Conservation (phyloP, 2,329 filamentous ascomycete species). For the Tolypocladium endophyticum region DNA sequence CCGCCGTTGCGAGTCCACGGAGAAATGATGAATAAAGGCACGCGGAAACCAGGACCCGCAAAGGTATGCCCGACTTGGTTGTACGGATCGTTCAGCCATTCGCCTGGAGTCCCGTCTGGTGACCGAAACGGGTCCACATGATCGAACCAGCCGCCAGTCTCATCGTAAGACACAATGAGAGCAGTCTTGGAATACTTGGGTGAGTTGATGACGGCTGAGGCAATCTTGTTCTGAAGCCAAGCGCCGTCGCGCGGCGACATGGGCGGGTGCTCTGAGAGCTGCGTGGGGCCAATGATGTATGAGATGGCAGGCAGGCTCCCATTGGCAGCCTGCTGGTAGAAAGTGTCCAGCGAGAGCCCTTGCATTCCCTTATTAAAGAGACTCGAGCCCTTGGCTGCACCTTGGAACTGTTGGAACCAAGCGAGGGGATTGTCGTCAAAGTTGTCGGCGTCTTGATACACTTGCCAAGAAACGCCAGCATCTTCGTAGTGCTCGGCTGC, state of each 20-base stretch:
- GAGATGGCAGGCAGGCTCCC: constrained; percentile 40
- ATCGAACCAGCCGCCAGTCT: constrained; percentile 44
- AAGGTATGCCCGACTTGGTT: constrained; percentile 24
- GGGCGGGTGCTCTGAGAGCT: constrained; percentile 43
- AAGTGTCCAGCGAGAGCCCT: constrained; percentile 34
- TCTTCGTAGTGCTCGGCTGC: constrained; percentile 36
- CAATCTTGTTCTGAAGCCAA: constrained; percentile 42
- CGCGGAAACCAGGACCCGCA: constrained; percentile 28
- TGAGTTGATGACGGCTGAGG: constrained; percentile 37
- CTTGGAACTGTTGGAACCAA: constrained; percentile 42
- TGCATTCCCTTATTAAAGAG: constrained; percentile 35
- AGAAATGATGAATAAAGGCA: constrained; percentile 45
- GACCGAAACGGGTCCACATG: constrained; percentile 42
- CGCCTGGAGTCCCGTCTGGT: constrained; percentile 35
- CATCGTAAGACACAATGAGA: constrained; percentile 33
- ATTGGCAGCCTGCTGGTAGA: constrained; percentile 37
- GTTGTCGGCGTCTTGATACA: constrained; percentile 39
- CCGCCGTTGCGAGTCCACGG: constrained; percentile 43
- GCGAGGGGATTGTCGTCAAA: constrained; percentile 44
- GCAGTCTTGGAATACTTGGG: constrained; percentile 37
- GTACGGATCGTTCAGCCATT: constrained; percentile 38
- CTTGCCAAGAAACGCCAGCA: constrained; percentile 37
- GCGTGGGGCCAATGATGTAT: constrained; percentile 38
- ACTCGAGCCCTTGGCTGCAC: constrained; percentile 25
- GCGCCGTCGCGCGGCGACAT: constrained; percentile 41